A percentile compares a stretch with the other conserved stretches of the same genome.
Conservation (phyloP, 257 asterid genomes). For the Solanum rostratum region DNA sequence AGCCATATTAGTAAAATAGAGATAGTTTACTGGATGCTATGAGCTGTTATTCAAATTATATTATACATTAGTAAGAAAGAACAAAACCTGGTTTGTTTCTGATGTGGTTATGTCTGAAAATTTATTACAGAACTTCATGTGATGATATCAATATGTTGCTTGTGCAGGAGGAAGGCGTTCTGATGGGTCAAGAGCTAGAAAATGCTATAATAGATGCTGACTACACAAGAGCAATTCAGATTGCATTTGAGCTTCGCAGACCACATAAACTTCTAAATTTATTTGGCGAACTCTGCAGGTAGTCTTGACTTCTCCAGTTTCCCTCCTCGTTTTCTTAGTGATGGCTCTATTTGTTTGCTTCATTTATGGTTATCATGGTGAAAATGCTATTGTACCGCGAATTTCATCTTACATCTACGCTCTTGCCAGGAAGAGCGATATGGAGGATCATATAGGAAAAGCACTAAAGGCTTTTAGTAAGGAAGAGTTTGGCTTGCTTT, state of each 20-base stretch:
- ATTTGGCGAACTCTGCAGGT: conserved; percentile 79
- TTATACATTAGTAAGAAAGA: neutral
- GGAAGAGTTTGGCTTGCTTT: conserved; percentile 49
- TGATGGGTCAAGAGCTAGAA: conserved; percentile 88
- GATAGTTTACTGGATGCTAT: neutral
- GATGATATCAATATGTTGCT: neutral
- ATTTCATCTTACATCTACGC: conserved; percentile 1
- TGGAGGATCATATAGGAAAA: conserved; percentile 36
- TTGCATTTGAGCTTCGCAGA: conserved; percentile 87
- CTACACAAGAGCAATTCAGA: conserved; percentile 64
- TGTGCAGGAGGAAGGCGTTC: conserved; percentile 80
- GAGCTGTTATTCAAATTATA: neutral
- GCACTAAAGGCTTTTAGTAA: conserved; percentile 45
- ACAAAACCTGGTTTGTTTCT: neutral
- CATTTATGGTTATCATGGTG: neutral
- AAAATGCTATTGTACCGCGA: neutral
- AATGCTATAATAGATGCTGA: conserved; percentile 77
- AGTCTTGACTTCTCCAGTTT: neutral
- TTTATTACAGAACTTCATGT: neutral
- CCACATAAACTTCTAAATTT: conserved; percentile 53
- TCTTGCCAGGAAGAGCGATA: conserved; percentile 44
- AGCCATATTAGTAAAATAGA: neutral
- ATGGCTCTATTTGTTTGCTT: neutral
- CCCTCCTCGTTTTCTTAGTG: neutral
- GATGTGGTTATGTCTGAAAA: neutral